These are phyloP conservation scores for Irpex lacteus DNA, from an alignment of 1,284 basidiomycete genomes.

Conservation along the genomic window DNA sequence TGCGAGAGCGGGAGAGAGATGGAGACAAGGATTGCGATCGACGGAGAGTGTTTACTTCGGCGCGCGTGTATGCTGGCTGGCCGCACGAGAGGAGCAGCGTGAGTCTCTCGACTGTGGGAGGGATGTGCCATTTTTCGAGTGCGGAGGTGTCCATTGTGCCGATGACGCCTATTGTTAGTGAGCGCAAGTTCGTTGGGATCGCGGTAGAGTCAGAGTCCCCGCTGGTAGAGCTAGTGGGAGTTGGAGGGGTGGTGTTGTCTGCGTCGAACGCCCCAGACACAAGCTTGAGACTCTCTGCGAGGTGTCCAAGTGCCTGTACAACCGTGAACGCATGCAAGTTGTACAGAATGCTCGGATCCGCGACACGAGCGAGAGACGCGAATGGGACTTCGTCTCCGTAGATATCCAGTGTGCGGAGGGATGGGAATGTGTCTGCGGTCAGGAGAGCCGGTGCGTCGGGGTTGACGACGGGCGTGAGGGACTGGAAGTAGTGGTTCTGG, in stretches of 20 bases:
- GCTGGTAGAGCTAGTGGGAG: too few species aligned
- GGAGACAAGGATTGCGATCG: too few species aligned
- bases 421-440: slow-evolving; percentile 1
- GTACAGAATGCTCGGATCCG: slow-evolving; percentile 1
- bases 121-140: background rate
- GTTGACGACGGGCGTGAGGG: background rate
- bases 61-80: background rate
- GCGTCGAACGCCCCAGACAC: background rate
- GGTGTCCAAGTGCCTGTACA: background rate
- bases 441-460: slow-evolving; percentile 1
- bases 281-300: background rate
- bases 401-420: slow-evolving; percentile 9
- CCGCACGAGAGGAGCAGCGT: background rate
- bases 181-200: background rate
- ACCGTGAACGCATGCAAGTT: slow-evolving; percentile 4
- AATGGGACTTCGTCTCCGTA: slow-evolving; percentile 1
- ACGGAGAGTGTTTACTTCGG: background rate
- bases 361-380: slow-evolving; percentile 1
- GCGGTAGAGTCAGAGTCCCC: too few species aligned
- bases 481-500: slow-evolving; percentile 11
- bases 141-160: background rate
- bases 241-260: too few species aligned
- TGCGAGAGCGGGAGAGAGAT: too few species aligned
- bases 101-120: background rate
- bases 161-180: background rate